A percentile compares a stretch with the other conserved stretches of the same genome.
These are phyloP conservation scores for Plasmodium billcollinsi DNA, from an alignment of 169 alveolate genomes.

Conservation along the genomic window DNA sequence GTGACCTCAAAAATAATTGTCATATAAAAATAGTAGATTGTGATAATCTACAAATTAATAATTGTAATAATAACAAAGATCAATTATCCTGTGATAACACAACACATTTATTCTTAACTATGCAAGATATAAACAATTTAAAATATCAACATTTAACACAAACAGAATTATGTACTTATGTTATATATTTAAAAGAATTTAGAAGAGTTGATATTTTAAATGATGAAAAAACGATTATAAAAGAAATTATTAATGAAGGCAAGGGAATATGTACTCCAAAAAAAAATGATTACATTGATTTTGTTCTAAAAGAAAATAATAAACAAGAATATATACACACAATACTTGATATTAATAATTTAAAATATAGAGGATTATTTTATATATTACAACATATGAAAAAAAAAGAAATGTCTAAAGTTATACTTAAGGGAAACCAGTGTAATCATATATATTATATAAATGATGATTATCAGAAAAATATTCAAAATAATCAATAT, in stretches of 20 bases:
- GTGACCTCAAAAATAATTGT: neutral
- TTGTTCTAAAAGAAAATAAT: conserved; percentile 39
- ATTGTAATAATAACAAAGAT: neutral
- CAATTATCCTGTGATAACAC: neutral
- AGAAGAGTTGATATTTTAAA: conserved; percentile 64
- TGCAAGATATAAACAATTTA: conserved; percentile 53
- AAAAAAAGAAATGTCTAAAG: conserved; percentile 60
- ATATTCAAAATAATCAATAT: neutral
- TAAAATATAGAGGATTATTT: conserved; percentile 74
- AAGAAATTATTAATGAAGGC: conserved; percentile 73
- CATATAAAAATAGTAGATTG: neutral
- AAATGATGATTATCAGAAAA: neutral
- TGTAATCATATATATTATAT: conserved; percentile 34
- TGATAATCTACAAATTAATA: neutral
- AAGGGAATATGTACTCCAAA: conserved; percentile 66
- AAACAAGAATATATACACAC: conserved; percentile 66
- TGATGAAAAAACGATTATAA: conserved; percentile 65
- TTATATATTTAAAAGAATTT: conserved; percentile 73
- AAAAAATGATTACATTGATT: conserved; percentile 76
- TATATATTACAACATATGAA: conserved; percentile 69
- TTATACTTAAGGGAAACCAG: conserved; percentile 53
- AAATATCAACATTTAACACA: conserved; percentile 58
- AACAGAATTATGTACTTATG: conserved; percentile 51
- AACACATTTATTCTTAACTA: neutral
- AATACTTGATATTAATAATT: conserved; percentile 50